These are phyloP conservation scores for Cladophialophora bantiana DNA, from an alignment of 2,329 filamentous ascomycete species.

Conservation along the genomic window DNA sequence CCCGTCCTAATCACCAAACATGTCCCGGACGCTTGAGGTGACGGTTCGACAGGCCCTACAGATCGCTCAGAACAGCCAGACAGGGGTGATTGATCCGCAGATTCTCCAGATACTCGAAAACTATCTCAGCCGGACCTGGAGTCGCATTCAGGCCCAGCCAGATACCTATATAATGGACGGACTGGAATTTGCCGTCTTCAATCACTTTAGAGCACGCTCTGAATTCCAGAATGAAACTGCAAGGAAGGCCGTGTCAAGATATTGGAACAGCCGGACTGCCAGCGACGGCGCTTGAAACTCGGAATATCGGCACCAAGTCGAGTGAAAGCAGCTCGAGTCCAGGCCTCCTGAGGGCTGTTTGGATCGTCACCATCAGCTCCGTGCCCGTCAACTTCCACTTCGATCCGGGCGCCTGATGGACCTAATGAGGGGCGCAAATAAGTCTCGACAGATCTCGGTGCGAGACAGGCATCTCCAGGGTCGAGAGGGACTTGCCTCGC, in stretches of 20 bases:
- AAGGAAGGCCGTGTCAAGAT: slow-evolving; percentile 37
- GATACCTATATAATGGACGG: slow-evolving; percentile 73
- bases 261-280: slow-evolving; percentile 35
- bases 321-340: neutral
- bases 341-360: neutral
- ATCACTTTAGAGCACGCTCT: slow-evolving; percentile 47
- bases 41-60: slow-evolving; percentile 73
- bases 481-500: neutral
- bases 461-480: neutral
- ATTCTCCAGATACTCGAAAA: slow-evolving; percentile 71
- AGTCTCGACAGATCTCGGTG: neutral
- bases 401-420: neutral
- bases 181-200: slow-evolving; percentile 86
- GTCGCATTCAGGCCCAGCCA: slow-evolving; percentile 68
- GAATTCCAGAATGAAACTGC: slow-evolving; percentile 39
- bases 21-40: slow-evolving; percentile 45
- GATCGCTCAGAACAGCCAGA: slow-evolving; percentile 75
- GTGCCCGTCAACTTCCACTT: neutral
- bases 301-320: neutral
- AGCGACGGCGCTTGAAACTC: slow-evolving; percentile 23
- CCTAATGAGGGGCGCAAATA: neutral
- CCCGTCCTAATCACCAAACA: slow-evolving; percentile 23
- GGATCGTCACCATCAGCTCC: neutral
- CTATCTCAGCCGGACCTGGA: slow-evolving; percentile 71
- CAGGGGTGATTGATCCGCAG: slow-evolving; percentile 67